Percentiles rank a stretch among this genome's conserved stretches.
phyloP scores from a whole-genome alignment of 257 asterid species.

The Primulina huaijiensis region DNA sequence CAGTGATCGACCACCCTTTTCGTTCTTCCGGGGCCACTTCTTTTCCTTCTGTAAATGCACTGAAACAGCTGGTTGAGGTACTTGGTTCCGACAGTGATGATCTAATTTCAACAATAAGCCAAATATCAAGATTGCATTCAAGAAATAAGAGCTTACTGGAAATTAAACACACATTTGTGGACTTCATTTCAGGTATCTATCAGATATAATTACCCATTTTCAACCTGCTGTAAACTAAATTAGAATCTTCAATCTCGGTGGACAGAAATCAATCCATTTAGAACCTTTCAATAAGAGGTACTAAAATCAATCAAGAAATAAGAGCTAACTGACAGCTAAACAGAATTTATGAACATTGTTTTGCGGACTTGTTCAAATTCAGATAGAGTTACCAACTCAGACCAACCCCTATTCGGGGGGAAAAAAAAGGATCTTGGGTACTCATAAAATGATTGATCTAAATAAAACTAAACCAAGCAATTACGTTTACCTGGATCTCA shows the following conservation, averaged over 20 bases:
- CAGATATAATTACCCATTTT: not conserved
- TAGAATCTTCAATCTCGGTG: not conserved
- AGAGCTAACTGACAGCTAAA: too few species aligned
- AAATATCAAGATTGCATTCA: conserved; percentile 9
- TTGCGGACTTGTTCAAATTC: not conserved
- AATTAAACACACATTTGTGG: not conserved
- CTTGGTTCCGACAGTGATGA: conserved; percentile 70
- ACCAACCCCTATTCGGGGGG: not conserved
- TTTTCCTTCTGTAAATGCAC: conserved; percentile 29
- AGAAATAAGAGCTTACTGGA: not conserved
- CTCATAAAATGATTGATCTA: not conserved
- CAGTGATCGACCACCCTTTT: conserved; percentile 94
- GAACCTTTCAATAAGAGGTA: not conserved
- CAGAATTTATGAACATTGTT: too few species aligned
- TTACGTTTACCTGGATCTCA: conserved; percentile 73
- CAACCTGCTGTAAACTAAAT: not conserved
- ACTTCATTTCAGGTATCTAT: not conserved
- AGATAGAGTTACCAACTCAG: not conserved
- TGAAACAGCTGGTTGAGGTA: conserved; percentile 62
- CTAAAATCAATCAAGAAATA: too few species aligned
- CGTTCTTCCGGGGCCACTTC: conserved; percentile 52
- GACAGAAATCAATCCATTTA: not conserved
- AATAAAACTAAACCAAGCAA: not conserved
- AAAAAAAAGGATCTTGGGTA: not conserved
- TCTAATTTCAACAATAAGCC: conserved; percentile 38